Conservation (phyloP, 1,139 yeast species). For the Pichia kudriavzevii region DNA sequence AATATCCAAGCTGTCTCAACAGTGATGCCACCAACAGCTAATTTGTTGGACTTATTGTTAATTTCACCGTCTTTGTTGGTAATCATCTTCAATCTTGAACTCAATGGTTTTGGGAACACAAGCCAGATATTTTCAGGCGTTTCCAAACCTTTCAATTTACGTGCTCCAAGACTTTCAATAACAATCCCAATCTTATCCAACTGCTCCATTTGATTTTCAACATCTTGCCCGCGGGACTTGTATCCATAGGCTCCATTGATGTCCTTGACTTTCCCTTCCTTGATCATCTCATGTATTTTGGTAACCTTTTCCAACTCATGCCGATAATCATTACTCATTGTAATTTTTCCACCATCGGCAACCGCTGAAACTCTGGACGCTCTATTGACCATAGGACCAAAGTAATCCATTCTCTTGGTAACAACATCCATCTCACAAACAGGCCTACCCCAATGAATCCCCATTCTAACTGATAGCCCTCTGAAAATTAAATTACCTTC, state of each 20-base stretch:
- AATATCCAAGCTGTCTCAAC: conserved; percentile 36
- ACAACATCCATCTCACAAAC: conserved; percentile 93
- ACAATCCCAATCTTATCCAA: conserved; percentile 64
- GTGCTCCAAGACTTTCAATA: conserved; percentile 73
- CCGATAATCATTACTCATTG: conserved; percentile 75
- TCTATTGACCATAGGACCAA: conserved; percentile 97
- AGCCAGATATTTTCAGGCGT: conserved; percentile 83
- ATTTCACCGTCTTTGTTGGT: conserved; percentile 22
- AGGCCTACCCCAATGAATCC: conserved; percentile 96
- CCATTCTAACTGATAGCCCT: conserved; percentile 95
- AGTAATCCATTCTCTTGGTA: conserved; percentile 95
- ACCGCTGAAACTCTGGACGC: conserved; percentile 90
- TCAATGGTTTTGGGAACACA: conserved; percentile 62
- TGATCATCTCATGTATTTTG: conserved; percentile 43
- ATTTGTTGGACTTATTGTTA: conserved; percentile 21
- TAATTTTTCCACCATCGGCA: conserved; percentile 98
- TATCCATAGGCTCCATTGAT: conserved; percentile 59
- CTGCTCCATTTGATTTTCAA: conserved; percentile 61
- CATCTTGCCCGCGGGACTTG: conserved; percentile 49
- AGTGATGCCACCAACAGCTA: conserved; percentile 25
- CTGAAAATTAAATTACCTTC: conserved; percentile 59
- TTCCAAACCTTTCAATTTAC: conserved; percentile 88
- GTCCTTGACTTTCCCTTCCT: conserved; percentile 32
- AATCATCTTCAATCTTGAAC: conserved; percentile 44
- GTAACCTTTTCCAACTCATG: conserved; percentile 59